A percentile compares a stretch with the other conserved stretches of the same genome.
Evolutionary conservation across 257 asterid genomes (phyloP).

Genomic region (Linaria vulgaris): DNA sequence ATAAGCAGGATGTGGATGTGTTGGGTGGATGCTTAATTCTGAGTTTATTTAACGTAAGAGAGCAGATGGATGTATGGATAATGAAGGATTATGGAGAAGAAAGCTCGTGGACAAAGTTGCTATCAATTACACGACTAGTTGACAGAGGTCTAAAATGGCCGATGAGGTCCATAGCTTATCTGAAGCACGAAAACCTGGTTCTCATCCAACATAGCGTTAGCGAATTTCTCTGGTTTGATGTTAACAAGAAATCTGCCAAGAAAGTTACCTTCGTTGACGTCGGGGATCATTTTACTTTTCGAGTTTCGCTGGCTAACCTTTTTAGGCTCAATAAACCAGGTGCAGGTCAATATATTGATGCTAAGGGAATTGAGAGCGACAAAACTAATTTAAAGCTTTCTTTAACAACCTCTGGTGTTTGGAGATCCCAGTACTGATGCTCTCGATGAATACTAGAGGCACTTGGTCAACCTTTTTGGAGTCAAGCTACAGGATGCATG

Average conservation of each 20-base stretch:
- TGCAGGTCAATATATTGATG: too few species aligned
- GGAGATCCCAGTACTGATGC: too few species aligned
- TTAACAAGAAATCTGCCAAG: not conserved
- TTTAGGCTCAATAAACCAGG: not conserved
- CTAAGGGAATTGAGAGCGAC: too few species aligned
- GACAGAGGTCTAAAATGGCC: not conserved
- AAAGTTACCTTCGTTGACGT: conserved; percentile 6
- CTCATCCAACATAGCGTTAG: not conserved
- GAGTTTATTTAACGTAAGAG: too few species aligned
- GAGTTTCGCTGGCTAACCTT: not conserved
- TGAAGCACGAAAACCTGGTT: conserved; percentile 10
- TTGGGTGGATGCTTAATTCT: too few species aligned
- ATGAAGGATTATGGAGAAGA: not conserved
- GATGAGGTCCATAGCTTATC: conserved; percentile 18
- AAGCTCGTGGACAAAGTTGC: conserved; percentile 1
- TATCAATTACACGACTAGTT: not conserved
- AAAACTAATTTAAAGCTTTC: too few species aligned
- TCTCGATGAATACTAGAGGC: too few species aligned
- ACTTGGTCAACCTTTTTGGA: too few species aligned
- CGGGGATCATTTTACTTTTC: not conserved
- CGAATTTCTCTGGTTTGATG: not conserved
- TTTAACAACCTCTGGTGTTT: too few species aligned
- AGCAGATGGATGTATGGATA: too few species aligned
- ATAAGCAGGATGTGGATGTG: too few species aligned
- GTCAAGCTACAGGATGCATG: too few species aligned